Evolutionary conservation across 768 basidiomycete species (phyloP), one percentile per base, ranked within the genome.

Genomic region (Leccinum longicurvipes): DNA sequence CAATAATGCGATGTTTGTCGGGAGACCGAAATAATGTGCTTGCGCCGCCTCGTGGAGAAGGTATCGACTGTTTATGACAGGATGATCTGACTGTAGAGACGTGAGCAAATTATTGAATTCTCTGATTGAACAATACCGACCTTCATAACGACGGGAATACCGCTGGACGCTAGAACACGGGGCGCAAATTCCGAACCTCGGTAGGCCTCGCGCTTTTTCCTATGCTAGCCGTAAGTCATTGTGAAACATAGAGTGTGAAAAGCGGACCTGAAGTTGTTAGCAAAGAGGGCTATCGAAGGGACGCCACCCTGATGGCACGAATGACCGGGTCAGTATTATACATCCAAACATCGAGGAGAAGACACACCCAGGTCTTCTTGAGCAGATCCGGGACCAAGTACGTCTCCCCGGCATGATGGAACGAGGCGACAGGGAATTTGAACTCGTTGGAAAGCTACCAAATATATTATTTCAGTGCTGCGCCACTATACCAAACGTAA

Each of bases 131-230:
- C n/a, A 54, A 14, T 7, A 63, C 65, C 28, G 53, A 79, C 89
- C 81, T 94, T 93, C 84, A 93, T 84, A 10, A 85, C 73, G 4
- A 92, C 85, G 1, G 77, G 77, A 47, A 93, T 67, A 3, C 84
- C 87, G 44, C 84, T 74, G 47, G 87, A 81, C 3, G 85, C 79
- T 6, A 95, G 75, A 48, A 94, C 79, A 31, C 84, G 83, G 5
- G 90, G 82, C 0, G 92, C 90, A 62, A 89, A 94, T 62, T 89
- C 89, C 1, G 89, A 87, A 1, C 83, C 82, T 46, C 89, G 77
- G 67, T 89, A 95, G 0, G 90, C 82, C 70, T 97, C 93, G 9
- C 86, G 82, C 72, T 93, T 94, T 62, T 84, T 82, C 34, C 89
- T 82, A 36, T 60, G 34, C 31, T 36, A 28, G 24, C 24, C 27